Percentiles rank a stretch among this genome's conserved stretches.
phyloP scores from a whole-genome alignment of 192 early-diverging fungal genomes.

The Thamnidium elegans region DNA sequence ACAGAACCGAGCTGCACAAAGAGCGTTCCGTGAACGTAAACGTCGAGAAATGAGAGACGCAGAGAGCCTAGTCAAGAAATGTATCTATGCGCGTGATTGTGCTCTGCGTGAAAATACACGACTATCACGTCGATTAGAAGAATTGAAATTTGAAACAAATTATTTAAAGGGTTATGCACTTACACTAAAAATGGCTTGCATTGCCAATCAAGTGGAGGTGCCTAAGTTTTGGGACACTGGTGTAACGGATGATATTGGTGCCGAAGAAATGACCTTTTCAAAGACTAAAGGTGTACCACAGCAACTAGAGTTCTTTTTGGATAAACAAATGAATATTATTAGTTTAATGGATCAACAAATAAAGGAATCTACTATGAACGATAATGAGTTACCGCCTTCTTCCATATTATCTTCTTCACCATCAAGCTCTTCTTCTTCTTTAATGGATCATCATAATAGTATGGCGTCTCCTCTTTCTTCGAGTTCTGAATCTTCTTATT shows the following conservation, averaged over 20 bases:
- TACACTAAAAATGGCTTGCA: slow-evolving; percentile 30
- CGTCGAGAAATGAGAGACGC: slow-evolving; percentile 70
- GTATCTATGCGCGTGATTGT: slow-evolving; percentile 55
- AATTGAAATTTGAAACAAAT: slow-evolving; percentile 41
- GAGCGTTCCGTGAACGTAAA: slow-evolving; percentile 86
- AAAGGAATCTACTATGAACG: background rate
- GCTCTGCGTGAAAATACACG: slow-evolving; percentile 39
- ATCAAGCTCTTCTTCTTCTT: background rate
- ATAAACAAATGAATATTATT: slow-evolving; percentile 7
- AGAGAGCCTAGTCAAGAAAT: slow-evolving; percentile 67
- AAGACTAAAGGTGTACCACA: slow-evolving; percentile 14
- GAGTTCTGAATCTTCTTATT: slow-evolving; percentile 2
- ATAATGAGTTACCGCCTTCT: background rate
- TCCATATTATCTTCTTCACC: background rate
- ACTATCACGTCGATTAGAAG: slow-evolving; percentile 38
- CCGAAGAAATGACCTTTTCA: slow-evolving; percentile 11
- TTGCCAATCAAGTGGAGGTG: slow-evolving; percentile 29
- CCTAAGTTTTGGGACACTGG: slow-evolving; percentile 31
- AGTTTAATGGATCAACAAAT: background rate
- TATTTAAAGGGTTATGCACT: slow-evolving; percentile 46
- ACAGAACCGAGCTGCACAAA: slow-evolving; percentile 86
- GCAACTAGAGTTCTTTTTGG: slow-evolving; percentile 11
- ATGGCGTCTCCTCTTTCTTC: slow-evolving; percentile 5
- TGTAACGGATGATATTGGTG: slow-evolving; percentile 3
- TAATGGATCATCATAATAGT: background rate